These are phyloP conservation scores for Fraxinus angustifolia DNA, from an alignment of 305 asterid genomes.

Conservation along the genomic window DNA sequence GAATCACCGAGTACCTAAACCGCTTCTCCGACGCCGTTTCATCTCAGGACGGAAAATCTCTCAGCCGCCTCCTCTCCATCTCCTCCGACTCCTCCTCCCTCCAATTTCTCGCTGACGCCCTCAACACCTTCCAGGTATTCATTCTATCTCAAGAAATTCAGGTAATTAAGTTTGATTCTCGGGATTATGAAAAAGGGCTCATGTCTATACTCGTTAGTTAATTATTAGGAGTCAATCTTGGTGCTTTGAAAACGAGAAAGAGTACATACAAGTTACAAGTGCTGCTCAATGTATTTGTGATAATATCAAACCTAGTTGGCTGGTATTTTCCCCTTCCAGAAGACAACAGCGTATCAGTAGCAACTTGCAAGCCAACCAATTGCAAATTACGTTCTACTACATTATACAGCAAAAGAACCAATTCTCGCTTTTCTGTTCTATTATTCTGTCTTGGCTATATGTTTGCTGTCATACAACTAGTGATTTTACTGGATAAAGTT, in stretches of 20 bases:
- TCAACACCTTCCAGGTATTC: constrained; percentile 73
- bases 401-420: background rate
- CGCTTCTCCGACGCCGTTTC: constrained; percentile 78
- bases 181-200: background rate
- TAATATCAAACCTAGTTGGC: background rate
- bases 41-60: constrained; percentile 67
- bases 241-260: background rate
- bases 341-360: background rate
- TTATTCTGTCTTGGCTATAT: background rate
- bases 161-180: background rate
- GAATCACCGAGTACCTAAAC: constrained; percentile 65
- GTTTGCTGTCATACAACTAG: background rate
- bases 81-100: constrained; percentile 52
- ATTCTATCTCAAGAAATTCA: constrained; percentile 10
- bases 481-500: background rate
- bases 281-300: background rate
- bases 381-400: background rate
- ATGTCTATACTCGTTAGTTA: background rate
- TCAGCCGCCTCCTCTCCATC: constrained; percentile 65
- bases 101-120: constrained; percentile 72
- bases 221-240: constrained; percentile 6
- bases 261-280: background rate
- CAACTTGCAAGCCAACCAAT: background rate
- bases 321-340: background rate
- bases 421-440: background rate